Percentiles rank a stretch among this genome's conserved stretches.
phyloP scores from a whole-genome alignment of 345 rosid species.

The Orychophragmus violaceus region DNA sequence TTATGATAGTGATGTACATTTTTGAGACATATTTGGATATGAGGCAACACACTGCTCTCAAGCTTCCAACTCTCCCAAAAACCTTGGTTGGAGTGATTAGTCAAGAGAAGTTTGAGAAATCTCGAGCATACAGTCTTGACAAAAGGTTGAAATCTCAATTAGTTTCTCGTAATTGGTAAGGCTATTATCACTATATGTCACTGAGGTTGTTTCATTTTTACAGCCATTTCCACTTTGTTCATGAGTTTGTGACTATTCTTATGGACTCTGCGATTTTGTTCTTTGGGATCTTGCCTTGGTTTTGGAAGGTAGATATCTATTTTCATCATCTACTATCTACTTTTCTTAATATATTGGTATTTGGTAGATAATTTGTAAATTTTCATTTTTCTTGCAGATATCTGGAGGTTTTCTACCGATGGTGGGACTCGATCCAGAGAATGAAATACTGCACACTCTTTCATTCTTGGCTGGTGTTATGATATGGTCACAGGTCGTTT shows the following conservation, averaged over 20 bases:
- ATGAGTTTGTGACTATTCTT: slow-evolving; percentile 76
- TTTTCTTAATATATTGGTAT: background rate
- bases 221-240: slow-evolving; percentile 90
- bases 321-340: background rate
- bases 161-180: background rate
- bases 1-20: slow-evolving; percentile 83
- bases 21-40: slow-evolving; percentile 86
- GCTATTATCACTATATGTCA: background rate
- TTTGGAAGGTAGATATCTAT: slow-evolving; percentile 73
- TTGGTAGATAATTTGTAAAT: background rate
- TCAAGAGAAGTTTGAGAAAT: slow-evolving; percentile 84
- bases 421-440: slow-evolving; percentile 67
- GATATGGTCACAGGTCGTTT: slow-evolving; percentile 89
- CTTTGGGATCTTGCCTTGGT: slow-evolving; percentile 88
- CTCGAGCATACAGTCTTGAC: slow-evolving; percentile 94
- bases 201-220: slow-evolving; percentile 14
- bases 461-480: slow-evolving; percentile 87
- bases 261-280: slow-evolving; percentile 94
- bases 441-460: slow-evolving; percentile 85
- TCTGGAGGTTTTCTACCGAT: slow-evolving; percentile 60
- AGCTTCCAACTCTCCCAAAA: slow-evolving; percentile 79
- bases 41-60: slow-evolving; percentile 78
- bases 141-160: slow-evolving; percentile 52
- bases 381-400: slow-evolving; percentile 40
- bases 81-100: slow-evolving; percentile 88